Conservation (phyloP, 805 yeast genomes). For the Blastobotrys muscicola region DNA sequence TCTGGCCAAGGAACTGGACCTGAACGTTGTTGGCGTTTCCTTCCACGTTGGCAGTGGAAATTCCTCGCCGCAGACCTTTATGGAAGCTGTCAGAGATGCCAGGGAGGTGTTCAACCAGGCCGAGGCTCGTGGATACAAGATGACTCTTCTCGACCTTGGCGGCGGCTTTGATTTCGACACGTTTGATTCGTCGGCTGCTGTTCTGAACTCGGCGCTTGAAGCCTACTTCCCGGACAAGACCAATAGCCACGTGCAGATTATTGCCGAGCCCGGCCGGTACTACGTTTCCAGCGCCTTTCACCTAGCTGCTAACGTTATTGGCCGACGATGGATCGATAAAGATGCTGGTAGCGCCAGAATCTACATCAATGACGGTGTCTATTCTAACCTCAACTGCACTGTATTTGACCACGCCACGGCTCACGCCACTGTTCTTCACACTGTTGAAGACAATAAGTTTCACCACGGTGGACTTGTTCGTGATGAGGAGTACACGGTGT, state of each 20-base stretch:
- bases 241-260: conserved; percentile 35
- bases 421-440: conserved; percentile 51
- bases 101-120: conserved; percentile 58
- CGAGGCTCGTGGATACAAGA: conserved; percentile 33
- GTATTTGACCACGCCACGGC: conserved; percentile 87
- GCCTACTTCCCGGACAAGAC: conserved; percentile 44
- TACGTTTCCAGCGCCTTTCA: conserved; percentile 81
- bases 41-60: conserved; percentile 97
- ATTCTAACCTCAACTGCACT: conserved; percentile 92
- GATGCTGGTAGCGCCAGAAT: conserved; percentile 48
- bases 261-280: conserved; percentile 93
- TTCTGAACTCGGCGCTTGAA: conserved; percentile 48
- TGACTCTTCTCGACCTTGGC: conserved; percentile 72
- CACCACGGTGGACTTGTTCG: not conserved
- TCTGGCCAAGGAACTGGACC: conserved; percentile 49
- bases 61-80: conserved; percentile 54
- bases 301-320: conserved; percentile 74
- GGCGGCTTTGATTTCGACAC: conserved; percentile 72
- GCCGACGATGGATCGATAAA: conserved; percentile 49
- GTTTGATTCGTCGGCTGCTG: conserved; percentile 49
- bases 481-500: conserved; percentile 24
- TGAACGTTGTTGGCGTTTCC: conserved; percentile 74
- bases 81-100: conserved; percentile 65
- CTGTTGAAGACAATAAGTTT: conserved; percentile 23
- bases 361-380: conserved; percentile 89